Evolutionary conservation across 2,329 filamentous ascomycete genomes (phyloP), one percentile per base, ranked within the genome.

Genomic region (Talaromyces sp.): DNA sequence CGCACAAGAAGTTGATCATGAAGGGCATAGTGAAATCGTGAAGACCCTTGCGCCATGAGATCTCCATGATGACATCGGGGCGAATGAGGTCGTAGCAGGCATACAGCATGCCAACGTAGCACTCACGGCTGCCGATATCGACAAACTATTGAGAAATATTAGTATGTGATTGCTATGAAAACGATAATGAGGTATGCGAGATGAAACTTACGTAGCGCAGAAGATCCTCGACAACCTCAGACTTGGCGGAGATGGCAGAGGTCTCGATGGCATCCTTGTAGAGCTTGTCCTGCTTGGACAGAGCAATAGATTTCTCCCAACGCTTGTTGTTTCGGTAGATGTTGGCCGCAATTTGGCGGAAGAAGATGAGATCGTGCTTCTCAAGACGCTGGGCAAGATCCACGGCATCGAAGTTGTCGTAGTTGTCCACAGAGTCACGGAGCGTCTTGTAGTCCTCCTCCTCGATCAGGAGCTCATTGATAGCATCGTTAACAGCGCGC

Each of bases 251-350:
- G 51, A 97, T 89, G 24, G 94, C 94, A 29, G 95, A 86, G 13
- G 94, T 99, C 82, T 99, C 94, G 59, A 99, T 97, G 22, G 95
- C 94, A 77, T 99, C 94, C 82, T 97, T 97, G 87, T 94, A 99
- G 14, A 99, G 82, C 84, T 97, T 97, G 80, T 99, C 94, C 74
- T 99, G 93, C 83, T 99, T 99, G 14, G 93, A 97, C 42, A 99
- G 81, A 30, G 91, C 86, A 74, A 99, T 99, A 3, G 92, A 97
- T 80, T 97, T 97, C 80, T 97, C 93, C 95, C 95, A 99, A 60
- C 94, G 86, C 88, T 97, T 97, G 82, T 96, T 97, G 84, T 97
- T 99, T 74, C 95, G 91, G 81, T 97, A 99, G 75, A 99, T 99
- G 77, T 83, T 96, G 62, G 95, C 91, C 4, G 94, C 94, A 69